Evolutionary conservation across 225 moss, liverwort and hornwort genomes (phyloP).

Genomic region (Bryum argenteum): DNA sequence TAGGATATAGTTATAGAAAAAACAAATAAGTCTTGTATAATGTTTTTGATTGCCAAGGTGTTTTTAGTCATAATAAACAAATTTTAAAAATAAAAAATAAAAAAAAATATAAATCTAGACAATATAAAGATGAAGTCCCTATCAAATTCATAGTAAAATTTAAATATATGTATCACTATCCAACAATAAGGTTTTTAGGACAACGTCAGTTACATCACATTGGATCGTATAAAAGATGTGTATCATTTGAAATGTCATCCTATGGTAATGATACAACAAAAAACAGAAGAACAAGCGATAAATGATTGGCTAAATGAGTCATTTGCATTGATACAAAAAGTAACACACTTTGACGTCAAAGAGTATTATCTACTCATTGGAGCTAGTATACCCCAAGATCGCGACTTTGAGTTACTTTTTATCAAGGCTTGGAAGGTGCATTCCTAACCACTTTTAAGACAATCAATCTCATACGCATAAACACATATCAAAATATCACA

Average conservation of each 20-base stretch:
- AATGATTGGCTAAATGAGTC: conserved; percentile 67
- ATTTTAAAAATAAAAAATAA: no score
- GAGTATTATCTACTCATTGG: conserved; percentile 78
- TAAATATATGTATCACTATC: neutral
- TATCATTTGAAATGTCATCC: conserved; percentile 65
- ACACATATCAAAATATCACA: no score
- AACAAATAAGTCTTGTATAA: no score
- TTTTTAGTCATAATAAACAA: no score
- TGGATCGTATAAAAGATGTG: conserved; percentile 52
- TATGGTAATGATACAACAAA: conserved; percentile 80
- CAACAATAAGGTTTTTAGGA: conserved; percentile 31
- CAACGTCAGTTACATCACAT: conserved; percentile 50
- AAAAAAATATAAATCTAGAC: no score
- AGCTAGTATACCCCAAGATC: conserved; percentile 51
- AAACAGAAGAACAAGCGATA: conserved; percentile 61
- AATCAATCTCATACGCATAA: no score
- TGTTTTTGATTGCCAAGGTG: no score
- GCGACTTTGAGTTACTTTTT: conserved; percentile 69
- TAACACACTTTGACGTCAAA: conserved; percentile 57
- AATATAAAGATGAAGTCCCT: no score
- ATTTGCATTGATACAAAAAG: conserved; percentile 67
- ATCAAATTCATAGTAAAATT: no score
- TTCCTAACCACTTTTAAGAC: rapidly evolving
- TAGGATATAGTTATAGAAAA: no score
- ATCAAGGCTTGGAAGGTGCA: conserved; percentile 86